phyloP scores from a whole-genome alignment of 768 basidiomycete species.

The Auricularia sp. region DNA sequence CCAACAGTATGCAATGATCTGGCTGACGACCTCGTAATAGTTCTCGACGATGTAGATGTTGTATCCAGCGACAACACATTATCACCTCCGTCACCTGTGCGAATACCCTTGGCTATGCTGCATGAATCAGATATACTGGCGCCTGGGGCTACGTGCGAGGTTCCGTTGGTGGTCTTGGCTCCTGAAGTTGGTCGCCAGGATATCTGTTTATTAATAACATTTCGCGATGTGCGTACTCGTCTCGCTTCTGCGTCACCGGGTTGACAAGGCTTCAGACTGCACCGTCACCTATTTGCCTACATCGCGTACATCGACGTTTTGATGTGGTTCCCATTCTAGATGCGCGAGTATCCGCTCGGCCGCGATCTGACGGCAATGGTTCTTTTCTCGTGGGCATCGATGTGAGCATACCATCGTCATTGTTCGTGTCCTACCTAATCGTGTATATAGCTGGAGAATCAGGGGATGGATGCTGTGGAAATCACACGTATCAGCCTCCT shows the following conservation, averaged over 20 bases:
- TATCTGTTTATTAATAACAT: constrained; percentile 55
- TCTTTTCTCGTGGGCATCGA: constrained; percentile 13
- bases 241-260: neutral
- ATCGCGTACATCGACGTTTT: constrained; percentile 43
- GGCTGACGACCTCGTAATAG: neutral
- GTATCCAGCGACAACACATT: constrained; percentile 47
- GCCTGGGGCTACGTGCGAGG: constrained; percentile 39
- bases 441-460: constrained; percentile 47
- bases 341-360: constrained; percentile 39
- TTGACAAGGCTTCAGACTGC: constrained; percentile 32
- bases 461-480: constrained; percentile 29
- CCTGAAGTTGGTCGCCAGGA: constrained; percentile 37
- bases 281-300: constrained; percentile 40
- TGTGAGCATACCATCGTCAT: constrained; percentile 3
- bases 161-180: constrained; percentile 49
- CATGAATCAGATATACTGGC: constrained; percentile 23
- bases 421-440: neutral
- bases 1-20: neutral
- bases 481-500: constrained; percentile 53
- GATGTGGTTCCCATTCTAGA: constrained; percentile 54
- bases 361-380: constrained; percentile 22
- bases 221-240: constrained; percentile 40
- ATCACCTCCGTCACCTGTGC: constrained; percentile 33
- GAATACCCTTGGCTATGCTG: constrained; percentile 30
- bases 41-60: constrained; percentile 22